A percentile compares a stretch with the other conserved stretches of the same genome.
phyloP scores from a whole-genome alignment of 1,139 yeast genomes.

The Kodamaea ohmeri region DNA sequence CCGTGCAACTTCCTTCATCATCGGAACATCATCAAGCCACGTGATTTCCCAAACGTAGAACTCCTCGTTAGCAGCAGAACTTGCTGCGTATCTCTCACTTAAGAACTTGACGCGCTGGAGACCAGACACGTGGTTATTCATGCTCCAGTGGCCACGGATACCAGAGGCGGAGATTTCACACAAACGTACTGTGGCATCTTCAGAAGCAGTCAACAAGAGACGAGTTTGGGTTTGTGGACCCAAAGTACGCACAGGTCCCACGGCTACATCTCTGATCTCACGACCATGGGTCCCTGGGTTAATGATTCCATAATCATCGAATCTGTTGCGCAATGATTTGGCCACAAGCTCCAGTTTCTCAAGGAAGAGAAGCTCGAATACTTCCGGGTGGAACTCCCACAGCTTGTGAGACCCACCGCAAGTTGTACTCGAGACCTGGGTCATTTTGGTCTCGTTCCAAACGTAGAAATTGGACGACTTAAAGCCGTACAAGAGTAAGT shows the following conservation, averaged over 20 bases:
- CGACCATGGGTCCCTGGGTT: constrained; percentile 82
- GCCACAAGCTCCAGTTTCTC: constrained; percentile 48
- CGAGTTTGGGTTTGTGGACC: constrained; percentile 20
- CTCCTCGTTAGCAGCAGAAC: constrained; percentile 91
- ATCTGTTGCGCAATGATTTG: constrained; percentile 23
- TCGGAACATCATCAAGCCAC: constrained; percentile 33
- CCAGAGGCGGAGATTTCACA: constrained; percentile 46
- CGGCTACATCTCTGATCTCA: constrained; percentile 69
- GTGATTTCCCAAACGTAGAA: constrained; percentile 71
- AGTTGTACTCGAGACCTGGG: constrained; percentile 64
- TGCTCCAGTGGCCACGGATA: constrained; percentile 49
- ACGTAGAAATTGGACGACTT: constrained; percentile 73
- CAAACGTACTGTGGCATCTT: constrained; percentile 75
- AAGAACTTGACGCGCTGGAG: constrained; percentile 72
- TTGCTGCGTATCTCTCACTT: constrained; percentile 40
- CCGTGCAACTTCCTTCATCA: constrained; percentile 44
- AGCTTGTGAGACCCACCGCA: constrained; percentile 93
- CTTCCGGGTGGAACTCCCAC: constrained; percentile 51
- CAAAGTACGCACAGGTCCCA: constrained; percentile 29
- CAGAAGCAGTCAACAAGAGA: constrained; percentile 73
- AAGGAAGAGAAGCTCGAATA: constrained; percentile 46
- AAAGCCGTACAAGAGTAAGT: constrained; percentile 74
- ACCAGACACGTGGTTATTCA: constrained; percentile 85
- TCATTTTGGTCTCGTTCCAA: constrained; percentile 79
- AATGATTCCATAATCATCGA: constrained; percentile 29